Evolutionary conservation across 768 basidiomycete genomes (phyloP).

Genomic region (Russula virescens): DNA sequence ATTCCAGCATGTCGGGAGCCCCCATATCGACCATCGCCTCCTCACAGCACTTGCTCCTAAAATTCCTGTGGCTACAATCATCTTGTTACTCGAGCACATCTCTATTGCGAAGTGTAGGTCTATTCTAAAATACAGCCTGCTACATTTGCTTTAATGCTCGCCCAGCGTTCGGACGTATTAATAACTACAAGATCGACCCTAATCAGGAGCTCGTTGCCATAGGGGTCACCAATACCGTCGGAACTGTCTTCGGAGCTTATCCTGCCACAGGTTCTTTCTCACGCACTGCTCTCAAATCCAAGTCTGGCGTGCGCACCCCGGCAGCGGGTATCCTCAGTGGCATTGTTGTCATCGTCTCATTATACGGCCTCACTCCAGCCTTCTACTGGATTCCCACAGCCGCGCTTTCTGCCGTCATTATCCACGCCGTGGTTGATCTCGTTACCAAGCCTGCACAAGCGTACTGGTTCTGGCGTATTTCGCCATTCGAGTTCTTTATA

Average conservation of each 20-base stretch:
- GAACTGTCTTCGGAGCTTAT: constrained; percentile 85
- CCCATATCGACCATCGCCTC: constrained; percentile 44
- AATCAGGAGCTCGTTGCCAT: constrained; percentile 96
- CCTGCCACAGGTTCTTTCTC: constrained; percentile 99
- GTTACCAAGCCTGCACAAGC: constrained; percentile 80
- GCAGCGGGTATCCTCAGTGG: constrained; percentile 81
- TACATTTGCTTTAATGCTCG: background rate
- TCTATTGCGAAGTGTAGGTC: constrained; percentile 90
- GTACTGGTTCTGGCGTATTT: constrained; percentile 89
- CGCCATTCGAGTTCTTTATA: constrained; percentile 88
- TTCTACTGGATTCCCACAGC: constrained; percentile 88
- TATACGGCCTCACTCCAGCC: constrained; percentile 90
- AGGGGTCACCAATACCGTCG: constrained; percentile 92
- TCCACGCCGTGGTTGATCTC: constrained; percentile 85
- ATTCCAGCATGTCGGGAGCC: constrained; percentile 52
- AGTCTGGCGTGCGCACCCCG: constrained; percentile 96
- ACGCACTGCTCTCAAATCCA: constrained; percentile 92
- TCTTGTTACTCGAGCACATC: constrained; percentile 91
- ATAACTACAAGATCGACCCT: constrained; percentile 90
- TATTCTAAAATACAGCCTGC: too few species aligned
- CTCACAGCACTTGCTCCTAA: constrained; percentile 65
- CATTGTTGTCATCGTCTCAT: constrained; percentile 83
- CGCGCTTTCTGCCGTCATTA: constrained; percentile 87
- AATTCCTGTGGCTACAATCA: constrained; percentile 80
- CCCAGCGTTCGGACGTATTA: constrained; percentile 86